Evolutionary conservation across 352 stramenopile species (phyloP).

Genomic region (Pythium guiyangense): DNA sequence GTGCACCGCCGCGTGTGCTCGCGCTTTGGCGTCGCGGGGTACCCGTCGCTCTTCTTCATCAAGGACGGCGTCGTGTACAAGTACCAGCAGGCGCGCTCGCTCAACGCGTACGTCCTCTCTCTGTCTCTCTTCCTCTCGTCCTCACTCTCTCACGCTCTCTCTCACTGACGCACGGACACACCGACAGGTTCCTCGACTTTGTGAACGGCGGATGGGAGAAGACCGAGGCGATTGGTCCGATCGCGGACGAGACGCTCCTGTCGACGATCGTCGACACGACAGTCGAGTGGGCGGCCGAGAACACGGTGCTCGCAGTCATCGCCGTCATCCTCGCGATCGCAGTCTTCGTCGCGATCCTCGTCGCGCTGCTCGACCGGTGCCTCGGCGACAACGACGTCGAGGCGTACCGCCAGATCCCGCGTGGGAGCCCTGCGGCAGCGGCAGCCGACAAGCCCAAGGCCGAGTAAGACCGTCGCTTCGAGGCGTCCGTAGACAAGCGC

Average conservation of each 20-base stretch:
- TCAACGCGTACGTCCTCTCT: conserved; percentile 32
- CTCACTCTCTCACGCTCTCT: neutral
- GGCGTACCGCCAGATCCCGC: conserved; percentile 43
- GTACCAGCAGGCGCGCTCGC: conserved; percentile 64
- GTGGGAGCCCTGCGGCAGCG: conserved; percentile 15
- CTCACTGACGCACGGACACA: neutral
- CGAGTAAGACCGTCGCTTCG: conserved; percentile 23
- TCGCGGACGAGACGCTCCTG: conserved; percentile 58
- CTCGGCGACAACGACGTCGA: conserved; percentile 60
- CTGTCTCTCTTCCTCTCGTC: neutral
- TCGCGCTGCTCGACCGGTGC: conserved; percentile 70
- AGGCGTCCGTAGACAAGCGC: neutral
- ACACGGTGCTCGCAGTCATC: conserved; percentile 62
- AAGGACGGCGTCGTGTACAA: conserved; percentile 71
- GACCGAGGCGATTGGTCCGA: conserved; percentile 44
- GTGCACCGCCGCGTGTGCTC: conserved; percentile 79
- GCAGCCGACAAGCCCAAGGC: conserved; percentile 34
- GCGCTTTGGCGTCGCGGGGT: conserved; percentile 76
- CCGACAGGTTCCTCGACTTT: conserved; percentile 43
- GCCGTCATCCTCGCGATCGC: conserved; percentile 52
- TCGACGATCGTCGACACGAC: conserved; percentile 56
- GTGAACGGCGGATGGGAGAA: conserved; percentile 52
- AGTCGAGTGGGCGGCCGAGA: conserved; percentile 64
- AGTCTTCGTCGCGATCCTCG: conserved; percentile 61
- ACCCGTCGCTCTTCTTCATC: conserved; percentile 76